phyloP scores from a whole-genome alignment of 1,284 basidiomycete species.

The Ustilago loliicola region DNA sequence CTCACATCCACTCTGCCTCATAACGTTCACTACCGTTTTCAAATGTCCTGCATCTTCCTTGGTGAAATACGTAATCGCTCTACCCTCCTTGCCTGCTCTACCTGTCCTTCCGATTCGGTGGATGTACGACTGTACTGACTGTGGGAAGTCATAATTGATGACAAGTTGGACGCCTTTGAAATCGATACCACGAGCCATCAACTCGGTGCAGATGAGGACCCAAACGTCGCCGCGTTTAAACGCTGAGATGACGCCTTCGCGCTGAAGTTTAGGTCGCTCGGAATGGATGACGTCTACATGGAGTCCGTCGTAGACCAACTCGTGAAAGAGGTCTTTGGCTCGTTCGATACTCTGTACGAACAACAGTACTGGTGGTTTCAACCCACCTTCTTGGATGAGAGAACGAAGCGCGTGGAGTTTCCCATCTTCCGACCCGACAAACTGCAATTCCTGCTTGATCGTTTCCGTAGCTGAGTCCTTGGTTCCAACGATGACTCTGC shows the following conservation, averaged over 20 bases:
- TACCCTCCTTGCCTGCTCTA: constrained; percentile 88
- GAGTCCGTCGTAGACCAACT: constrained; percentile 84
- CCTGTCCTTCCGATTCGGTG: constrained; percentile 97
- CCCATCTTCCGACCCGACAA: constrained; percentile 91
- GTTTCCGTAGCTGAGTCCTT: constrained; percentile 85
- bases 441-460: constrained; percentile 87
- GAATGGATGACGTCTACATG: constrained; percentile 94
- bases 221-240: constrained; percentile 79
- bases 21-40: constrained; percentile 95
- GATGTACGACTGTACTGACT: constrained; percentile 86
- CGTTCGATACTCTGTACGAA: constrained; percentile 94
- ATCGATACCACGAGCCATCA: constrained; percentile 90
- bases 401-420: constrained; percentile 85
- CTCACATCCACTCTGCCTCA: constrained; percentile 82
- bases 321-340: constrained; percentile 88
- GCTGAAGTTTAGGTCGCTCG: constrained; percentile 85
- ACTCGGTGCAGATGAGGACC: constrained; percentile 69
- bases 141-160: constrained; percentile 80
- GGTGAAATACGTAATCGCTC: constrained; percentile 95
- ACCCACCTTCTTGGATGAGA: constrained; percentile 81
- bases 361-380: constrained; percentile 90
- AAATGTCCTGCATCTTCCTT: constrained; percentile 91
- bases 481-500: constrained; percentile 62
- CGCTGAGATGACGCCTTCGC: constrained; percentile 78
- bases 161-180: constrained; percentile 92